Base-by-base conservation (phyloP, 2,329 filamentous ascomycete genomes). In the Apiospora saccharicola region DNA sequence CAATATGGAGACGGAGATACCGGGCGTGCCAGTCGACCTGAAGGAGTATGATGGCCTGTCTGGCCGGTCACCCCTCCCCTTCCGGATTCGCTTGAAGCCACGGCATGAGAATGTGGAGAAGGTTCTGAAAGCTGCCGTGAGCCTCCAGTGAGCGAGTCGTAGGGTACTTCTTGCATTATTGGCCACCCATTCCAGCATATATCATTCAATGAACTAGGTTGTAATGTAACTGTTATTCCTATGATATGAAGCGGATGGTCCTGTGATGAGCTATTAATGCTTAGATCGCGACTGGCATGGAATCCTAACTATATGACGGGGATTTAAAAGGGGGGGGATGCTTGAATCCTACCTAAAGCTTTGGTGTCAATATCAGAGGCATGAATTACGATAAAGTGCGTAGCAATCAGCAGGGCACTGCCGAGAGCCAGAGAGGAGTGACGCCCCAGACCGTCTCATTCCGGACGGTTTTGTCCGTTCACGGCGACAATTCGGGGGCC, bases 1-100 rank as follows among this genome's bases (percentile, higher is more conserved):
- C 72, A 72, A 82, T 22, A 75, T 79, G 68, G 71, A 72, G 37
- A 61, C 70, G 34, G 49, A 51, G 49, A 37, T 44, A 4, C 47
- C 64, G 19, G 73, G 67, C 30, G 71, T 71, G 46, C 73, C 71
- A 2, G 71, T 72, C 47, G 73, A 72, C 53, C 69, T 74, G 4
- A 70, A 71, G 26, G 73, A 74, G 69, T 74, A 74, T 22, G 73
- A 74, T 61, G 73, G 73, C 13, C 51, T 74, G n/a, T 74, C 71
- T 3, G 73, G 73, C n/a, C 47, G 73, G 5, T 72, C 73, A 5
- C 73, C 71, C 3, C 67, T 74, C 8, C 73, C 73, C 16, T 74
- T 74, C 57, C 30, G 70, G 34, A 67, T 72, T n/a, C 68, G 67
- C 51, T 41, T 73, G 19, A 70, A 70, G 61, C 72, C 70, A 6